phyloP scores from a whole-genome alignment of 2,329 filamentous ascomycete genomes.

The Pseudonectria buxi region DNA sequence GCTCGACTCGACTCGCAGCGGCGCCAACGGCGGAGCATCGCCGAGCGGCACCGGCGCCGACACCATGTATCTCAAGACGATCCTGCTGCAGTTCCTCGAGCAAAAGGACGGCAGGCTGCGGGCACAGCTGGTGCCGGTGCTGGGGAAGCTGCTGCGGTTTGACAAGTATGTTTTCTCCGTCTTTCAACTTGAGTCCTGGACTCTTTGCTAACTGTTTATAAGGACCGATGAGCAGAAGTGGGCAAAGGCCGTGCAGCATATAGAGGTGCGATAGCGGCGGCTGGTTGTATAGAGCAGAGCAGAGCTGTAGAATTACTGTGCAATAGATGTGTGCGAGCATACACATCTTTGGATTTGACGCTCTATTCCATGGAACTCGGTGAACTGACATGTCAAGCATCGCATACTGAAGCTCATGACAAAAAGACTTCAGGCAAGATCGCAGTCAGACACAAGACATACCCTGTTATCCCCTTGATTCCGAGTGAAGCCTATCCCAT shows the following conservation, averaged over 20 bases:
- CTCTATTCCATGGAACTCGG: no score
- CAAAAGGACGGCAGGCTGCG: constrained; percentile 72
- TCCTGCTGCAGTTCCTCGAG: constrained; percentile 74
- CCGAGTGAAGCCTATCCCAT: no score
- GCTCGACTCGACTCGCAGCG: constrained; percentile 31
- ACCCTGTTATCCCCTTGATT: no score
- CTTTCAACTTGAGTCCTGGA: background rate
- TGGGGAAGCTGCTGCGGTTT: constrained; percentile 70
- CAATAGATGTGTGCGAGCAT: no score
- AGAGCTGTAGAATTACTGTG: no score
- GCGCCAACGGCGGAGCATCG: constrained; percentile 19
- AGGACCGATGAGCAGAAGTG: constrained; percentile 76
- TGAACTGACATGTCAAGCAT: no score
- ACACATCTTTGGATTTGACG: no score
- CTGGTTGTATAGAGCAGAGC: no score
- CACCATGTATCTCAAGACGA: constrained; percentile 69
- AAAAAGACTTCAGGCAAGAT: no score
- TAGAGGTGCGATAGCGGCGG: constrained; percentile 28
- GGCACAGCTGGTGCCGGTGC: constrained; percentile 67
- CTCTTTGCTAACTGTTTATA: constrained; percentile 12
- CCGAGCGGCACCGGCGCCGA: constrained; percentile 30
- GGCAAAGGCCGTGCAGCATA: constrained; percentile 64
- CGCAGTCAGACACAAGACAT: no score
- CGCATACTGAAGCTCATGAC: no score
- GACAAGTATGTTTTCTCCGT: constrained; percentile 53